Conservation (phyloP, 2,329 filamentous ascomycete species). For the Coniochaeta sp. region DNA sequence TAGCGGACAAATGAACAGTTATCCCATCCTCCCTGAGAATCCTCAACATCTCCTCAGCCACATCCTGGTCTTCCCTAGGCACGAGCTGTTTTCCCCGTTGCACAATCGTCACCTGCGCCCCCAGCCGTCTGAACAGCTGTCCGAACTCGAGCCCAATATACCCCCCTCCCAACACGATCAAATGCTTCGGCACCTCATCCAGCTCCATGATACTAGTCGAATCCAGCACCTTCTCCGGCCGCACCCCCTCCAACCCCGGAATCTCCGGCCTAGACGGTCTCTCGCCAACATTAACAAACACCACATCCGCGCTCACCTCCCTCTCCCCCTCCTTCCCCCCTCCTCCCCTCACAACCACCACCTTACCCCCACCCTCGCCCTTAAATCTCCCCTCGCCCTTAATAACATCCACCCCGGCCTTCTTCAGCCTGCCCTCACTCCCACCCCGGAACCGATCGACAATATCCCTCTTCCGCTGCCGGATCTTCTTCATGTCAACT, state of each 20-base stretch:
- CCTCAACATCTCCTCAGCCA: constrained; percentile 31
- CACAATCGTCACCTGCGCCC: constrained; percentile 39
- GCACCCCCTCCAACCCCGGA: constrained; percentile 27
- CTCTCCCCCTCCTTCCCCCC: constrained; percentile 18
- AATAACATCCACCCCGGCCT: constrained; percentile 35
- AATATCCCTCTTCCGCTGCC: constrained; percentile 46
- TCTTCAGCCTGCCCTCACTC: constrained; percentile 32
- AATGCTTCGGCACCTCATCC: constrained; percentile 34
- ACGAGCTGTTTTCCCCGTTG: constrained; percentile 35
- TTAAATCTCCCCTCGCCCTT: constrained; percentile 36
- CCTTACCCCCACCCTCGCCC: no score
- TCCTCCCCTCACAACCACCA: constrained; percentile 25
- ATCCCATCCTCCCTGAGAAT: constrained; percentile 41
- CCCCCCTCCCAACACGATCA: constrained; percentile 45
- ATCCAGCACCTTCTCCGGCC: constrained; percentile 30
- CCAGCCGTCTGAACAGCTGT: constrained; percentile 43
- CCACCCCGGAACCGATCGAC: constrained; percentile 41
- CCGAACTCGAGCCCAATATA: constrained; percentile 47
- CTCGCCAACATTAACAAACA: constrained; percentile 42
- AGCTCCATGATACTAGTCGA: constrained; percentile 42
- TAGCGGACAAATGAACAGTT: constrained; percentile 27
- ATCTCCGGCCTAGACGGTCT: constrained; percentile 30
- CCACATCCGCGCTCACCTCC: constrained; percentile 27
- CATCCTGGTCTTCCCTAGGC: constrained; percentile 38
- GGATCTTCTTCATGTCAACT: constrained; percentile 40